These are phyloP conservation scores for Nadsonia starkeyi-henricii DNA, from an alignment of 1,139 yeast species.

Conservation along the genomic window DNA sequence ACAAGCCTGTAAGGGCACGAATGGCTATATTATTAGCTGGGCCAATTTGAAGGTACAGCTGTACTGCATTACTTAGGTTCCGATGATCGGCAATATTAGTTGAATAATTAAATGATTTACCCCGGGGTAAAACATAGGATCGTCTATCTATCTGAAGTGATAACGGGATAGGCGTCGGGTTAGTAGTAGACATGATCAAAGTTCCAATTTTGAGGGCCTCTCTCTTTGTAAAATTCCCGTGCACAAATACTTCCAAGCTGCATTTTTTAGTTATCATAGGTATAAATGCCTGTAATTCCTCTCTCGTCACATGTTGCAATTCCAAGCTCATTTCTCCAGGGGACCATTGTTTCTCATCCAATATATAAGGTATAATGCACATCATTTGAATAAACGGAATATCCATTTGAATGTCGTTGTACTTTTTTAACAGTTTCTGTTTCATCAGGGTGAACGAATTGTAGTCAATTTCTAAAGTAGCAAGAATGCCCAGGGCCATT, in stretches of 20 bases:
- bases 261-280: conserved; percentile 31
- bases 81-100: conserved; percentile 43
- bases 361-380: conserved; percentile 40
- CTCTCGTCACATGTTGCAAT: conserved; percentile 34
- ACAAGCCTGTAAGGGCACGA: conserved; percentile 43
- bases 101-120: conserved; percentile 36
- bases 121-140: conserved; percentile 35
- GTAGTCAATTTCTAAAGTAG: conserved; percentile 36
- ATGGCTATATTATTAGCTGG: conserved; percentile 25
- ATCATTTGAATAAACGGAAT: conserved; percentile 64
- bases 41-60: conserved; percentile 60
- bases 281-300: conserved; percentile 36
- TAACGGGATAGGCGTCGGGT: conserved; percentile 18
- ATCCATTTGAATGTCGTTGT: conserved; percentile 52
- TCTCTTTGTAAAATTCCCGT: conserved; percentile 55
- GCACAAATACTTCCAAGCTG: conserved; percentile 53
- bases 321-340: conserved; percentile 48
- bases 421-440: conserved; percentile 46
- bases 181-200: conserved; percentile 25
- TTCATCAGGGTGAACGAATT: conserved; percentile 51
- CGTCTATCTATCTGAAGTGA: conserved; percentile 34
- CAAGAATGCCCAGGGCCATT: conserved; percentile 43
- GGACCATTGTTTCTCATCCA: conserved; percentile 59
- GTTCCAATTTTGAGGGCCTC: conserved; percentile 40
- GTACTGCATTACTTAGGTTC: conserved; percentile 75